phyloP scores from a whole-genome alignment of 495 filamentous ascomycete species.

The Podospora fimiseda region DNA sequence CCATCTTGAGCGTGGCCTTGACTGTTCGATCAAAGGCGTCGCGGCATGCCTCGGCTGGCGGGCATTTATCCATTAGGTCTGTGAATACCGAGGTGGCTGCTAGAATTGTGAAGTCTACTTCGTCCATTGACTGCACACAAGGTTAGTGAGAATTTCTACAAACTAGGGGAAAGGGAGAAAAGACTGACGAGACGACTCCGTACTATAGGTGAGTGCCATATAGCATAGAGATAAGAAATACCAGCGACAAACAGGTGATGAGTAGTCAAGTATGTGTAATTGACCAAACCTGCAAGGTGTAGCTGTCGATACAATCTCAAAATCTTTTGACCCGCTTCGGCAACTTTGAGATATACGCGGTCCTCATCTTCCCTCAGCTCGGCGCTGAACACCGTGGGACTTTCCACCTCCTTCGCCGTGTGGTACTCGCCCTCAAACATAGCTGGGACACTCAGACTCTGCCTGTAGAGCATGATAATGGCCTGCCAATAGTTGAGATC shows the following conservation, averaged over 20 bases:
- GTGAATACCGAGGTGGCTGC: slow-evolving; percentile 66
- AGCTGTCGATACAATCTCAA: slow-evolving; percentile 84
- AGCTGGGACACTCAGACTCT: slow-evolving; percentile 81
- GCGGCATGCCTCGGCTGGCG: slow-evolving; percentile 59
- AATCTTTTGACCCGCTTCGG: slow-evolving; percentile 89
- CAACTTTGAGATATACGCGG: slow-evolving; percentile 84
- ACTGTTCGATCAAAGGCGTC: slow-evolving; percentile 95
- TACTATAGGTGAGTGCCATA: slow-evolving; percentile 91
- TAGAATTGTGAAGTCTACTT: slow-evolving; percentile 91
- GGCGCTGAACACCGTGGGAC: slow-evolving; percentile 40
- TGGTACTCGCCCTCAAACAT: slow-evolving; percentile 73
- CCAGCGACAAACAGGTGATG: slow-evolving; percentile 98
- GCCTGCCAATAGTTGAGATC: slow-evolving; percentile 97
- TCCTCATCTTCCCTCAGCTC: slow-evolving; percentile 76
- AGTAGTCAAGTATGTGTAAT: slow-evolving; percentile 94
- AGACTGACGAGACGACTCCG: slow-evolving; percentile 68
- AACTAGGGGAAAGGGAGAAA: not conserved
- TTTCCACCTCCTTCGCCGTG: slow-evolving; percentile 53
- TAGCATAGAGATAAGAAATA: slow-evolving; percentile 92
- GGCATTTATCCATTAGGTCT: slow-evolving; percentile 38
- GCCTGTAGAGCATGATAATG: slow-evolving; percentile 93
- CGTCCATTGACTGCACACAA: slow-evolving; percentile 67
- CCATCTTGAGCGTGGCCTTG: slow-evolving; percentile 91
- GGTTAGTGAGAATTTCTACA: slow-evolving; percentile 28
- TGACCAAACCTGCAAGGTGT: slow-evolving; percentile 81